Percentiles rank a stretch among this genome's conserved stretches.
These are phyloP conservation scores for Chloropicon primus DNA, from an alignment of 139 green algal species.

Conservation along the genomic window DNA sequence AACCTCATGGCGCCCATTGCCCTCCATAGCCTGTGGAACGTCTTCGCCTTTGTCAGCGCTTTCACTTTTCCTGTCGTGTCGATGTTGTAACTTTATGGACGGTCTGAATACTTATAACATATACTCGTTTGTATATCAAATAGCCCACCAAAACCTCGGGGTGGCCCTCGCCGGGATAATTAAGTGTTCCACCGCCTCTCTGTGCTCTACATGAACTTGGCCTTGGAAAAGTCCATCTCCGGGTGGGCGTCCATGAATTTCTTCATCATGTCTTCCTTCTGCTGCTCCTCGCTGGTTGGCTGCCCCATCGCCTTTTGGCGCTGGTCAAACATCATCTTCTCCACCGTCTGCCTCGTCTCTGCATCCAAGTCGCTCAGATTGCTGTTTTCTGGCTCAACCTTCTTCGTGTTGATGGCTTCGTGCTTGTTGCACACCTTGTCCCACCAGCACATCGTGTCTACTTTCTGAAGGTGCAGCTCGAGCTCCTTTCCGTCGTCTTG, in stretches of 20 bases:
- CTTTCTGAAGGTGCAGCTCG: slow-evolving; percentile 74
- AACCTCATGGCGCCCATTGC: slow-evolving; percentile 64
- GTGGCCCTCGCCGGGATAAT: too few species aligned
- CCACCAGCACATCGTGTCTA: slow-evolving; percentile 86
- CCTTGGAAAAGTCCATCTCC: slow-evolving; percentile 89
- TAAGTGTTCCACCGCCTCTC: too few species aligned
- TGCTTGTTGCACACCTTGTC: slow-evolving; percentile 57
- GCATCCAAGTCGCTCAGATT: slow-evolving; percentile 87
- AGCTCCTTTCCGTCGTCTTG: slow-evolving; percentile 38
- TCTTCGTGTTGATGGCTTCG: slow-evolving; percentile 74
- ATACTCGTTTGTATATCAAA: too few species aligned
- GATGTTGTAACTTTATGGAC: too few species aligned
- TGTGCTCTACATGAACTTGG: slow-evolving; percentile 76
- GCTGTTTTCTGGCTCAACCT: slow-evolving; percentile 87
- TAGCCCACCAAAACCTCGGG: too few species aligned
- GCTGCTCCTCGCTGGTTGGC: slow-evolving; percentile 82
- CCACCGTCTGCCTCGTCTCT: slow-evolving; percentile 81
- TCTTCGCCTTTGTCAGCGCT: slow-evolving; percentile 34
- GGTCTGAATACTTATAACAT: too few species aligned
- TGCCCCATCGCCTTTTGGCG: slow-evolving; percentile 87
- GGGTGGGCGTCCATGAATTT: slow-evolving; percentile 92
- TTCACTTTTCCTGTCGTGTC: neutral
- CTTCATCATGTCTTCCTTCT: slow-evolving; percentile 84
- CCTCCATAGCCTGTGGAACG: slow-evolving; percentile 71
- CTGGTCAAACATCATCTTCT: slow-evolving; percentile 96